Evolutionary conservation across 148 eudicot genomes (phyloP), one percentile per base, ranked within the genome.

Genomic region (Fallopia convolvulus): DNA sequence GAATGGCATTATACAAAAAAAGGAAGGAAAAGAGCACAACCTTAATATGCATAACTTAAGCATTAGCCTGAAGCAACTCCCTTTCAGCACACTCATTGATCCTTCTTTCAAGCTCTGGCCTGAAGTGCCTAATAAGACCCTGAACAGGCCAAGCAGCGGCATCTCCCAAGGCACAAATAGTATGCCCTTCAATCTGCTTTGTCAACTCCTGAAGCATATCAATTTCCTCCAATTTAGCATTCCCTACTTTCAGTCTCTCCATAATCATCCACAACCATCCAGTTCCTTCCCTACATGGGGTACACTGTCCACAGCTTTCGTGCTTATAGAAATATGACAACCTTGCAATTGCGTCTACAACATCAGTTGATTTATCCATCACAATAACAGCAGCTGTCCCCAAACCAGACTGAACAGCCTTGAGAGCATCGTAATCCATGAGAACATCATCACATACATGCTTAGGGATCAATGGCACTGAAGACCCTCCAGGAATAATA

Each of bases 121-220:
- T 88, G 74, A 94, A 94, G 75, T 94, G 97, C 84, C 97, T 87
- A 39, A 94, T 92, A 66, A 92, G 97, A 80, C 99, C 97, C 86
- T 94, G 99, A 78, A 94, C 96, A 14, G 99, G 99, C 97, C 97
- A 92, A 78, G 97, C 97, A 83, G 97, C 99, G 70, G 97, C 99
- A 86, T 90, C 97, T 41, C 97, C 98, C 85, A 92, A 80, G 0
- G 98, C 98, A 84, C 98, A 94, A 8, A 92, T 92, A 1, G 98
- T 94, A 76, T 94, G 97, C 73, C 99, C 99, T 85, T 92, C 97
- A 71, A 92, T 94, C 85, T 92, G 98, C 87, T 94, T 92, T 20
- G 99, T 94, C 84, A 94, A 83, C 81, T 94, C 97, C 58, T 94
- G 97, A 74, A 94, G 96, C 97, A 92, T 92, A 80, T 94, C 94